Evolutionary conservation across 257 asterid genomes (phyloP).

Genomic region (Orobanche coerulescens): DNA sequence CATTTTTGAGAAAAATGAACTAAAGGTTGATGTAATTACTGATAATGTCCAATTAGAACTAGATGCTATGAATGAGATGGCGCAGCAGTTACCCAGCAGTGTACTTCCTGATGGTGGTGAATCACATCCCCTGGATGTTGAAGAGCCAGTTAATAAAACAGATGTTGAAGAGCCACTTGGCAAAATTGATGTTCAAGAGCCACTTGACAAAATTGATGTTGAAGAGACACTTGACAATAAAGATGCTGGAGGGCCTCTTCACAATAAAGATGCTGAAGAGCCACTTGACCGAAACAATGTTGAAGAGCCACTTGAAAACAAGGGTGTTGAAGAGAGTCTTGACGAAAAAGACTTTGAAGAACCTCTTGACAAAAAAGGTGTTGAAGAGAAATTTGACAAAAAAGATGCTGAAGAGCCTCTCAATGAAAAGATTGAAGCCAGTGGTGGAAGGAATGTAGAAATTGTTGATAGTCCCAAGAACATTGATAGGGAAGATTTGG

Average conservation of each 20-base stretch:
- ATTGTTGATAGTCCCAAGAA: constrained; percentile 30
- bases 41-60: constrained; percentile 64
- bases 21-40: constrained; percentile 60
- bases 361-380: constrained; percentile 29
- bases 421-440: constrained; percentile 26
- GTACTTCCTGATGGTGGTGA: constrained; percentile 43
- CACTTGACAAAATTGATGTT: constrained; percentile 27
- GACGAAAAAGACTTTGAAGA: constrained; percentile 27
- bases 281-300: constrained; percentile 36
- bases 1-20: constrained; percentile 63
- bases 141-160: constrained; percentile 33
- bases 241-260: constrained; percentile 41
- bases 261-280: constrained; percentile 35
- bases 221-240: constrained; percentile 27
- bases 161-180: constrained; percentile 28
- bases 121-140: constrained; percentile 52
- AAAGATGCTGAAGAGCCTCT: constrained; percentile 42
- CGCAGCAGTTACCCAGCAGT: constrained; percentile 35
- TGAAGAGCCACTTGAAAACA: constrained; percentile 35
- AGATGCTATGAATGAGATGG: constrained; percentile 57
- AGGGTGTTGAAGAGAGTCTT: constrained; percentile 23
- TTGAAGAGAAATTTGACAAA: constrained; percentile 25
- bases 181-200: constrained; percentile 26
- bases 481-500: constrained; percentile 36
- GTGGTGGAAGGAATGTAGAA: constrained; percentile 25